Conservation (phyloP, 148 eudicot species). For the Rhododendron mucronatum region DNA sequence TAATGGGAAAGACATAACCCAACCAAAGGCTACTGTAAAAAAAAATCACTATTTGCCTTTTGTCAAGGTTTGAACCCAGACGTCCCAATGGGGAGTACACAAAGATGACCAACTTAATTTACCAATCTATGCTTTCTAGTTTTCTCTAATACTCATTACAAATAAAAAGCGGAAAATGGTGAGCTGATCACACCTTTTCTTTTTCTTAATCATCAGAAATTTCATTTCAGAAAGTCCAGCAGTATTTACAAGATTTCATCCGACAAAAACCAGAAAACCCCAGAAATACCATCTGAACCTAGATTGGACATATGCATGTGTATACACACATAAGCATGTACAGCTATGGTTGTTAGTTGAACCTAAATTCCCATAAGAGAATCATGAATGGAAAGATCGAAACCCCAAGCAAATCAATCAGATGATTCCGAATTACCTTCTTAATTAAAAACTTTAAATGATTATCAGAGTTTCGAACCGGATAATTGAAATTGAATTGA, state of each 20-base stretch:
- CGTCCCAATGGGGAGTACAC: background rate
- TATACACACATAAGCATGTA: background rate
- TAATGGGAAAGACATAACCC: background rate
- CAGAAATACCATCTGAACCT: background rate
- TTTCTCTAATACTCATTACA: background rate
- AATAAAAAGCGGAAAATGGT: background rate
- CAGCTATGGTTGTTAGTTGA: background rate
- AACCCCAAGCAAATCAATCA: background rate
- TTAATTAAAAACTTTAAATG: background rate
- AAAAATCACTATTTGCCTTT: background rate
- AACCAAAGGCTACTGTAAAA: background rate
- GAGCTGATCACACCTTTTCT: background rate
- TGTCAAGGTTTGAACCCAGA: background rate
- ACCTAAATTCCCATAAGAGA: background rate
- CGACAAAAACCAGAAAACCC: background rate
- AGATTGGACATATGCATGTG: background rate
- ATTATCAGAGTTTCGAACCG: background rate
- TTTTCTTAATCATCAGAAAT: background rate
- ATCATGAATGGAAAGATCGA: background rate
- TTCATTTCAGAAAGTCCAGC: background rate
- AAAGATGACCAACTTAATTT: background rate
- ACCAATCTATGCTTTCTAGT: background rate
- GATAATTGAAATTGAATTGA: background rate
- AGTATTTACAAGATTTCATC: background rate
- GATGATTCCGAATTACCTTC: background rate